A percentile compares a stretch with the other conserved stretches of the same genome.
Evolutionary conservation across 1,139 yeast species (phyloP).

Genomic region (Zygoascus meyerae): DNA sequence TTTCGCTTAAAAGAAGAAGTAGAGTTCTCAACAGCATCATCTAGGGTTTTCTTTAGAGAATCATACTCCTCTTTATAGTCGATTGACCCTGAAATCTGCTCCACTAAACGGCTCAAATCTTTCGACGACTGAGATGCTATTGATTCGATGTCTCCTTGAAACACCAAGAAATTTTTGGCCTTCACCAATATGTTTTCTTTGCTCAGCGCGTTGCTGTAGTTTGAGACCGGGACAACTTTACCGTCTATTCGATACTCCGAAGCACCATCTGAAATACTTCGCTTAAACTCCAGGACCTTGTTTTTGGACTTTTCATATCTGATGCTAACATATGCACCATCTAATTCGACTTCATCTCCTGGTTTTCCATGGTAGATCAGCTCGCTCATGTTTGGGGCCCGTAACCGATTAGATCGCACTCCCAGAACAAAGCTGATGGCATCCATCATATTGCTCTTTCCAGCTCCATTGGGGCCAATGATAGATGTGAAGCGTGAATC

Average conservation of each 20-base stretch:
- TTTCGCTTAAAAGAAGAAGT: constrained; percentile 64
- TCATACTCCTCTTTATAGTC: constrained; percentile 68
- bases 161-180: constrained; percentile 87
- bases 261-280: constrained; percentile 39
- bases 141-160: constrained; percentile 95
- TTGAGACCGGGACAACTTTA: constrained; percentile 53
- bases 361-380: constrained; percentile 71
- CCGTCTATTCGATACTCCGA: constrained; percentile 70
- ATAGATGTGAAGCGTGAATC: constrained; percentile 75
- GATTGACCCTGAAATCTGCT: constrained; percentile 75
- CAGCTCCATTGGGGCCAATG: constrained; percentile 97
- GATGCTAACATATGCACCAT: constrained; percentile 72
- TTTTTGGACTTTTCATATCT: constrained; percentile 60
- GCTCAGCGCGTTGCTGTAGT: constrained; percentile 62
- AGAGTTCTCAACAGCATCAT: constrained; percentile 59
- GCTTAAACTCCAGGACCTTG: constrained; percentile 22
- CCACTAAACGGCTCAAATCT: constrained; percentile 70
- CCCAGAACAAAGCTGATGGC: constrained; percentile 96
- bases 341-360: constrained; percentile 27
- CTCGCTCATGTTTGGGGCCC: constrained; percentile 70
- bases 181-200: constrained; percentile 80
- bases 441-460: constrained; percentile 97
- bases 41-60: constrained; percentile 57
- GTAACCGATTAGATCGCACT: constrained; percentile 64
- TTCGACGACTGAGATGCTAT: constrained; percentile 82